A percentile compares a stretch with the other conserved stretches of the same genome.
These are phyloP conservation scores for Aciculoconidium aculeatum DNA, from an alignment of 805 yeast species.

Conservation along the genomic window DNA sequence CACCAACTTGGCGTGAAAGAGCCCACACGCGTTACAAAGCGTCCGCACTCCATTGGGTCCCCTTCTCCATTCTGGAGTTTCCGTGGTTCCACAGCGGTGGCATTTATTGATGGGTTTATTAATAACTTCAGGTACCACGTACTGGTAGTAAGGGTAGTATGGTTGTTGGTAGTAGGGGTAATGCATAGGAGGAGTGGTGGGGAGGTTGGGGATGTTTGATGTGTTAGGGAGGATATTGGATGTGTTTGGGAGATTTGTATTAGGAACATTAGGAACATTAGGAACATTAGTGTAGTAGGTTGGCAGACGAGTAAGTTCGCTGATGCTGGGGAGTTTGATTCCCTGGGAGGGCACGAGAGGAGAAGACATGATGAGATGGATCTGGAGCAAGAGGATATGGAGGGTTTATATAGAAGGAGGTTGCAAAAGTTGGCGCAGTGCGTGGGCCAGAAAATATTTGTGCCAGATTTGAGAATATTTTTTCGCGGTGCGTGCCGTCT, in stretches of 20 bases:
- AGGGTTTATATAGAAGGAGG: no score
- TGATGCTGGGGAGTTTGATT: slow-evolving; percentile 11
- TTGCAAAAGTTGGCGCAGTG: no score
- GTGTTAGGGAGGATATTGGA: slow-evolving; percentile 2
- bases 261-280: slow-evolving; percentile 1
- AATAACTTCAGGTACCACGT: slow-evolving; percentile 26
- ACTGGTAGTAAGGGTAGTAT: slow-evolving; percentile 9
- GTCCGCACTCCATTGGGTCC: slow-evolving; percentile 43
- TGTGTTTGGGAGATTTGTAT: slow-evolving; percentile 3
- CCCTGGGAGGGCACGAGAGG: slow-evolving; percentile 2
- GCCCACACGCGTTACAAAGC: slow-evolving; percentile 39
- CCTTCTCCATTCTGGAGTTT: slow-evolving; percentile 41
- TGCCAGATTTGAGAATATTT: no score
- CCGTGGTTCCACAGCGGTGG: slow-evolving; percentile 42
- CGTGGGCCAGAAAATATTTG: no score
- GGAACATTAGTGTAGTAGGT: no score
- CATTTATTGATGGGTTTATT: slow-evolving; percentile 33
- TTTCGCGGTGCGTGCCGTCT: no score
- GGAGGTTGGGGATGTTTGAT: slow-evolving; percentile 5
- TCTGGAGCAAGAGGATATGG: no score
- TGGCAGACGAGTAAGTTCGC: slow-evolving; percentile 11
- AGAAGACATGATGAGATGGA: slow-evolving; percentile 6
- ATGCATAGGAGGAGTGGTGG: slow-evolving; percentile 3
- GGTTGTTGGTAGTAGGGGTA: slow-evolving; percentile 11
- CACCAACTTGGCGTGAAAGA: slow-evolving; percentile 36